Conservation (phyloP, 495 filamentous ascomycete species). For the Hypoxylon crocopeplum region DNA sequence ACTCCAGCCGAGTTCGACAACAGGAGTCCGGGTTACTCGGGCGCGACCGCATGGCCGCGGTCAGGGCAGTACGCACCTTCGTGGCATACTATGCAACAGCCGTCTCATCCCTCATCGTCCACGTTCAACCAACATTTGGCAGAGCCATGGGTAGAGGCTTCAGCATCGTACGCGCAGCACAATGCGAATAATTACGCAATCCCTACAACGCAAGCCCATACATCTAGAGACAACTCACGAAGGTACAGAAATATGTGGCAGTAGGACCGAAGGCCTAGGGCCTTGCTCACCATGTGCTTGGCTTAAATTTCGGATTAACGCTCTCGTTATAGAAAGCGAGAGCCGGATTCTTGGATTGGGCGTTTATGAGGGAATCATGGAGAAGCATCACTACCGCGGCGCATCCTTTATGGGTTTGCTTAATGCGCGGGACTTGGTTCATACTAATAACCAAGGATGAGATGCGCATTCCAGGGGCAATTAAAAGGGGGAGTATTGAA, state of each 20-base stretch:
- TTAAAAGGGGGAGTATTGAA: constrained; percentile 12
- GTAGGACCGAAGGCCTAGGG: constrained; percentile 3
- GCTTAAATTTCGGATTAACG: constrained; percentile 17
- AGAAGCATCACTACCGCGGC: constrained; percentile 25
- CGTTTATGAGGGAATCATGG: constrained; percentile 22
- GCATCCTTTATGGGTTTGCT: constrained; percentile 17
- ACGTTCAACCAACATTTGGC: constrained; percentile 9
- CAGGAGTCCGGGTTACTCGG: constrained; percentile 9
- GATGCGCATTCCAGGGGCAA: constrained; percentile 18
- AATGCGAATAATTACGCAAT: constrained; percentile 21
- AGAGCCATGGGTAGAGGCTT: constrained; percentile 29
- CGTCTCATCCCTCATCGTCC: constrained; percentile 5
- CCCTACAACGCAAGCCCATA: constrained; percentile 28
- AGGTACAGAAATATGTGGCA: constrained; percentile 33
- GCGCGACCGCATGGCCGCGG: constrained; percentile 16
- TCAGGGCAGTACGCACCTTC: constrained; percentile 14
- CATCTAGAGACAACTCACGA: constrained; percentile 12
- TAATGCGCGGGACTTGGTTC: constrained; percentile 1
- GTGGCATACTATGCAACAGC: constrained; percentile 15
- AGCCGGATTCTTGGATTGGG: constrained; percentile 11
- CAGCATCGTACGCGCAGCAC: constrained; percentile 14
- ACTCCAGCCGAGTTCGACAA: constrained; percentile 11
- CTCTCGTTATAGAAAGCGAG: constrained; percentile 8
- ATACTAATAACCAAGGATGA: constrained; percentile 12
- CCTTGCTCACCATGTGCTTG: not conserved